Evolutionary conservation across 352 stramenopile genomes (phyloP).

Genomic region (Globisporangium cystogenes): DNA sequence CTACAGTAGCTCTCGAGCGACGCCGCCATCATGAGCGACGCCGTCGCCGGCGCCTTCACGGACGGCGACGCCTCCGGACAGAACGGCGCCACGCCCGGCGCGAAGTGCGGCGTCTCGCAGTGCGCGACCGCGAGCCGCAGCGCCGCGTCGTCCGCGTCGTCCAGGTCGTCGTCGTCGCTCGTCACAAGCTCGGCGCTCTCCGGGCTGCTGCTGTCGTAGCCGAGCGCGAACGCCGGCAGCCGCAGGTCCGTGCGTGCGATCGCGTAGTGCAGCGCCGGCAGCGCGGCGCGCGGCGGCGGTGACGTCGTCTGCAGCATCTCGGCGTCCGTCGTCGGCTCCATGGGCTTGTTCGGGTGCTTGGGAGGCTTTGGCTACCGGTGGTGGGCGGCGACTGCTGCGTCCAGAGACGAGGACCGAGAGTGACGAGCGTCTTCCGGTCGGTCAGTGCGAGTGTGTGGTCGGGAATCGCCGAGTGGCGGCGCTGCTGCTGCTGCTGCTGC

Average conservation of each 20-base stretch:
- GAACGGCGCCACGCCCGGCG: constrained; percentile 14
- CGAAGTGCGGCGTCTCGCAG: constrained; percentile 31
- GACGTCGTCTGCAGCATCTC: neutral
- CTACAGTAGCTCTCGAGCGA: neutral
- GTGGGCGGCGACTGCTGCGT: neutral
- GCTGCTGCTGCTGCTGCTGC: neutral
- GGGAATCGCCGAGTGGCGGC: constrained; percentile 1
- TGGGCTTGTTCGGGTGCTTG: neutral
- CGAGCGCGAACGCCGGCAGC: constrained; percentile 35
- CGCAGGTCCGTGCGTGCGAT: constrained; percentile 45
- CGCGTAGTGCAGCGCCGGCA: constrained; percentile 59
- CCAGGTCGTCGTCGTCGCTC: neutral
- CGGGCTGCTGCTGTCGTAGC: constrained; percentile 7
- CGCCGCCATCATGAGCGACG: neutral
- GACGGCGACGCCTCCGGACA: constrained; percentile 33
- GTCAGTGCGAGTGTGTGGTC: neutral
- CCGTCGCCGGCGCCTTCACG: constrained; percentile 17
- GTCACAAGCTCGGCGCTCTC: neutral
- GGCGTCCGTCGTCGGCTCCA: neutral
- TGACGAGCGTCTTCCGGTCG: neutral
- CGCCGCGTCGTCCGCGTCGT: neutral
- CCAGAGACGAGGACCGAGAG: neutral
- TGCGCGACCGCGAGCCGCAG: constrained; percentile 27
- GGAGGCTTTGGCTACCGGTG: neutral
- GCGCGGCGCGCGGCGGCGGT: constrained; percentile 42